Evolutionary conservation across 805 yeast species (phyloP), one percentile per base, ranked within the genome.

Genomic region (Candida xyloterini): DNA sequence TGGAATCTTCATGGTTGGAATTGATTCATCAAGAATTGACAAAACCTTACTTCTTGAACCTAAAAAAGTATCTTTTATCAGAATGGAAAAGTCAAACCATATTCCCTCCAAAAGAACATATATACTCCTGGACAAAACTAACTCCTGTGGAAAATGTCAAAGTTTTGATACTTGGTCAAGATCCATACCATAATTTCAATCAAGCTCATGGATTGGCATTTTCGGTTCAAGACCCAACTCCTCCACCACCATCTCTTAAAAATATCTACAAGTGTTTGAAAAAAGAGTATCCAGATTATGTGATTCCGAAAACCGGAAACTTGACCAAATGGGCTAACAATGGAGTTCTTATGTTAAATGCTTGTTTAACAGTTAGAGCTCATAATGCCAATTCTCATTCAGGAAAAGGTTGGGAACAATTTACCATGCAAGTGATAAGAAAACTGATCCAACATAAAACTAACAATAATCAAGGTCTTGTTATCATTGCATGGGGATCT

Each of bases 151-250:
- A 77, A 4, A 60, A 74, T 3, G 84, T 89, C 14, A 81, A 79
- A 54, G 93, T 91, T 20, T 73, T 93, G 1, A 74, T 93, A 10
- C 67, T 93, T 31, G 99, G 99, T 1, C 99, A 93, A 60, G 99
- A 93, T 59, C 99, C 99, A 0, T 93, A 93, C 59, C 99, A 93
- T 62, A 88, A 89, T 59, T 63, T 63, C 52, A 84, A 85, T 58
- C 99, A 93, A 61, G 99, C 99, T 0, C 99, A 93, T 56, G 99
- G 99, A 0, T 66, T 93, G 21, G 98, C 99, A 3, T 93, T 93
- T 52, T 84, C 95, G 15, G 98, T 93, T 1, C 72, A 78, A 40
- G 83, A 84, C 23, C 95, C 96, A 1, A 69, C 88, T 1, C 78
- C 79, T 1, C 84, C 93, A 2, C 98, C 99, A 0, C 93, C 95